These are phyloP conservation scores for Aspergillus aculeatus DNA, from an alignment of 2,329 filamentous ascomycete species.

Conservation along the genomic window DNA sequence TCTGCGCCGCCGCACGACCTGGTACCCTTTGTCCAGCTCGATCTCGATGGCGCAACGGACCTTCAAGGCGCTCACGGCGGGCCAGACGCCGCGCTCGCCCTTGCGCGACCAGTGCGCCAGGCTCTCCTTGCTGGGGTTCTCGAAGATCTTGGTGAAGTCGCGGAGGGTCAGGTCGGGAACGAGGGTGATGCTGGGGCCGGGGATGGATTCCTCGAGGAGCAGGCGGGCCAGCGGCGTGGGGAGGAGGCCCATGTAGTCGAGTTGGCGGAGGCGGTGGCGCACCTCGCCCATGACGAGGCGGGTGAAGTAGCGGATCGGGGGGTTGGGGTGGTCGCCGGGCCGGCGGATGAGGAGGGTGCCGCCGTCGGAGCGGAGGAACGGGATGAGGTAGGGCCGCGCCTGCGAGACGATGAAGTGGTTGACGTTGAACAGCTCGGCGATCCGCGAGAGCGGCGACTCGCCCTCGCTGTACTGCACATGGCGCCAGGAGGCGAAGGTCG, in stretches of 20 bases:
- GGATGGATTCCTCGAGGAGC: constrained; percentile 77
- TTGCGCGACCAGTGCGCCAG: constrained; percentile 81
- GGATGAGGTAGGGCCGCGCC: constrained; percentile 83
- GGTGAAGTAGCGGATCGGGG: constrained; percentile 57
- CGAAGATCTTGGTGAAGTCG: constrained; percentile 77
- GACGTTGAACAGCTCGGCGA: constrained; percentile 83
- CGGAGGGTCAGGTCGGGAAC: constrained; percentile 72
- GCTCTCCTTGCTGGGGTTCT: constrained; percentile 73
- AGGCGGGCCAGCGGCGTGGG: constrained; percentile 70
- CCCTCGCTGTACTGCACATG: constrained; percentile 64
- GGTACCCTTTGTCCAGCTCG: constrained; percentile 82
- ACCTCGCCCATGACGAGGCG: constrained; percentile 73
- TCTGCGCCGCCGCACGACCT: constrained; percentile 62
- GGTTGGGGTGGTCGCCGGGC: constrained; percentile 58
- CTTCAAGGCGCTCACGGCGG: constrained; percentile 76
- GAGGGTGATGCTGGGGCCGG: constrained; percentile 73
- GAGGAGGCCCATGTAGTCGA: constrained; percentile 73
- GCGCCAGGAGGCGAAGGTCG: constrained; percentile 68
- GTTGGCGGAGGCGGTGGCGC: constrained; percentile 75
- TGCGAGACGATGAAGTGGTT: constrained; percentile 96
- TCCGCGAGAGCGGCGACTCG: constrained; percentile 66
- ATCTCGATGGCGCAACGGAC: constrained; percentile 83
- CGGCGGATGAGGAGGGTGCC: constrained; percentile 67
- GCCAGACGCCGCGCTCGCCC: constrained; percentile 89
- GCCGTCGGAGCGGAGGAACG: constrained; percentile 74